These are phyloP conservation scores for Tardiomyces depauwii DNA, from an alignment of 1,139 yeast genomes.

Conservation along the genomic window DNA sequence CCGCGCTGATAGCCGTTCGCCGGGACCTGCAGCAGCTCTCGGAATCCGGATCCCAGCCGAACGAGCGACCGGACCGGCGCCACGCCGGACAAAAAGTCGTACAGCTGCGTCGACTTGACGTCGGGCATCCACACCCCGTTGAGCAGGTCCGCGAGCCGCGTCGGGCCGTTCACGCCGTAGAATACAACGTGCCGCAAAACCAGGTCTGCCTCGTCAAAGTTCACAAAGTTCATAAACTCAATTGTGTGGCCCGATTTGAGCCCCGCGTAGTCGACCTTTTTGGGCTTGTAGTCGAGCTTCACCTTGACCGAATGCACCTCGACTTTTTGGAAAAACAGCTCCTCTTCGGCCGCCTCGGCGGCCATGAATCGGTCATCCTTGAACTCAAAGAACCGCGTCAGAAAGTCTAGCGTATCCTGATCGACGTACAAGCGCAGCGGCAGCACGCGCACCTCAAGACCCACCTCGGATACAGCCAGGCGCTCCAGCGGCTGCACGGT, in stretches of 20 bases:
- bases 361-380: constrained; percentile 42
- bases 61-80: constrained; percentile 73
- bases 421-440: constrained; percentile 82
- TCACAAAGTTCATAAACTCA: constrained; percentile 80
- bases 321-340: constrained; percentile 57
- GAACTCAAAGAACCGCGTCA: constrained; percentile 70
- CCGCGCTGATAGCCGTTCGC: constrained; percentile 52
- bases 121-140: constrained; percentile 79
- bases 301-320: constrained; percentile 51
- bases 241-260: constrained; percentile 75
- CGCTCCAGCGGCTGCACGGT: constrained; percentile 56
- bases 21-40: constrained; percentile 64
- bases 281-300: constrained; percentile 85
- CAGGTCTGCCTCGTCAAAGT: constrained; percentile 74
- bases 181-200: constrained; percentile 48
- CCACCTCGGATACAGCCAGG: constrained; percentile 60
- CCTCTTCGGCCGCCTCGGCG: constrained; percentile 36
- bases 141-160: constrained; percentile 43
- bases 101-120: constrained; percentile 64
- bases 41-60: constrained; percentile 68
- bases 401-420: constrained; percentile 83
- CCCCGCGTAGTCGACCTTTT: constrained; percentile 73
- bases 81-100: constrained; percentile 72
- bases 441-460: constrained; percentile 42
- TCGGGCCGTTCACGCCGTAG: constrained; percentile 70